Evolutionary conservation across 2,329 filamentous ascomycete species (phyloP).

Genomic region (Fusarium udum): DNA sequence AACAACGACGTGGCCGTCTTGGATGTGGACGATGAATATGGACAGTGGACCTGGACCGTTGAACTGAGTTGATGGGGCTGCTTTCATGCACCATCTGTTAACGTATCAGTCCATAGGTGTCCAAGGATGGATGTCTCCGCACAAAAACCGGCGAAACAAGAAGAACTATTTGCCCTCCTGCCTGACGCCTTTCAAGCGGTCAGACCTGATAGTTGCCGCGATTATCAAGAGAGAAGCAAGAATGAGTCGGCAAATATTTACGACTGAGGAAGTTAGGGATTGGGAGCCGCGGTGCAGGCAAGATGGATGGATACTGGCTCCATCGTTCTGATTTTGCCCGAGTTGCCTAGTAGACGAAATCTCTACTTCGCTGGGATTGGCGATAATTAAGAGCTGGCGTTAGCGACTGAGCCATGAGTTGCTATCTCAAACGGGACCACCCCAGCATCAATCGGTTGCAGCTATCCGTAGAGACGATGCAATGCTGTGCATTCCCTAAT

Average conservation of each 20-base stretch:
- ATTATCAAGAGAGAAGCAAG: slow-evolving; percentile 29
- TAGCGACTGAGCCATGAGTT: slow-evolving; percentile 1
- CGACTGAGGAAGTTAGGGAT: not conserved
- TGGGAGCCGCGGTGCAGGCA: not conserved
- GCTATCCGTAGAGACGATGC: not conserved
- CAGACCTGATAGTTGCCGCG: slow-evolving; percentile 39
- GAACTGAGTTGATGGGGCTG: slow-evolving; percentile 1
- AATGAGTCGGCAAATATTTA: not conserved
- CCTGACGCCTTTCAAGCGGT: slow-evolving; percentile 35
- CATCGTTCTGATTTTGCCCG: not conserved
- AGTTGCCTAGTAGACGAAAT: not conserved
- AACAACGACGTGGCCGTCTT: slow-evolving; percentile 30
- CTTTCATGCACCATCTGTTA: slow-evolving; percentile 10
- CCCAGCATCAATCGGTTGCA: not conserved
- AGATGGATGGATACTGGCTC: not conserved
- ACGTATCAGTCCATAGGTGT: slow-evolving; percentile 8
- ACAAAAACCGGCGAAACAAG: slow-evolving; percentile 13
- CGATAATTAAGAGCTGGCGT: slow-evolving; percentile 1
- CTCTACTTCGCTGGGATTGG: not conserved
- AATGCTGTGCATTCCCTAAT: slow-evolving; percentile 23
- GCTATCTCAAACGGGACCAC: not conserved
- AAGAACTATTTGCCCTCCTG: slow-evolving; percentile 16
- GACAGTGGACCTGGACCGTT: not conserved
- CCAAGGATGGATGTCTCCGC: slow-evolving; percentile 18
- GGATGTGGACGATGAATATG: not conserved